phyloP scores from a whole-genome alignment of 306 rosid genomes.

The Rosa multiflora region DNA sequence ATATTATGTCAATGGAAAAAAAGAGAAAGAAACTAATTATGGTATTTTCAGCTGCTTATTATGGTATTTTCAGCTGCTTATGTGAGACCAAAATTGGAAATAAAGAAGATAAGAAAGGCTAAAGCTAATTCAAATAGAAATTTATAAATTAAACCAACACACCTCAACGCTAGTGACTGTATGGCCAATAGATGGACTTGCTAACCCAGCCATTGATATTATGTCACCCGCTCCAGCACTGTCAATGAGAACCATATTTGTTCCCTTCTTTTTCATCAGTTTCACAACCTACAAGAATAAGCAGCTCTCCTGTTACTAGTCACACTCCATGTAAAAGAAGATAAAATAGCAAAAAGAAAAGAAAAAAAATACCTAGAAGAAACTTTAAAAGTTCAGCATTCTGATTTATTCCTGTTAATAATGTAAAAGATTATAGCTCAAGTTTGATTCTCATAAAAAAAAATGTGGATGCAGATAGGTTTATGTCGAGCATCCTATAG shows the following conservation, averaged over 20 bases:
- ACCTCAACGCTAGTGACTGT: slow-evolving; percentile 86
- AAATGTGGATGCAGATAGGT: neutral
- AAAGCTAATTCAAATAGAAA: neutral
- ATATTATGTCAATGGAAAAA: slow-evolving; percentile 58
- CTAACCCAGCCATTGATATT: slow-evolving; percentile 84
- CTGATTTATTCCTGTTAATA: neutral
- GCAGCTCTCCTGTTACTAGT: neutral
- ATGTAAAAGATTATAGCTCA: neutral
- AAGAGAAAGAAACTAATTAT: neutral
- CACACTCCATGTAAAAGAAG: slow-evolving; percentile 18
- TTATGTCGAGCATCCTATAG: neutral
- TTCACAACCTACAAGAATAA: slow-evolving; percentile 62
- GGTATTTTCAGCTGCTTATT: no score
- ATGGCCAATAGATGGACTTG: slow-evolving; percentile 86
- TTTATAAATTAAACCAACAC: neutral
- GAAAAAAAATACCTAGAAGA: neutral
- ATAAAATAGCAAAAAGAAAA: slow-evolving; percentile 1
- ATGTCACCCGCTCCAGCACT: slow-evolving; percentile 99
- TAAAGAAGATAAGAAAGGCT: neutral
- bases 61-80: neutral
- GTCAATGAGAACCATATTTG: slow-evolving; percentile 63
- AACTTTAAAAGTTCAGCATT: neutral
- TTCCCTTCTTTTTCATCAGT: slow-evolving; percentile 94
- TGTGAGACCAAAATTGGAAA: neutral
- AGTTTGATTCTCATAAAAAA: neutral